Conservation (phyloP, 2,329 filamentous ascomycete species). For the Byssothecium circinans region DNA sequence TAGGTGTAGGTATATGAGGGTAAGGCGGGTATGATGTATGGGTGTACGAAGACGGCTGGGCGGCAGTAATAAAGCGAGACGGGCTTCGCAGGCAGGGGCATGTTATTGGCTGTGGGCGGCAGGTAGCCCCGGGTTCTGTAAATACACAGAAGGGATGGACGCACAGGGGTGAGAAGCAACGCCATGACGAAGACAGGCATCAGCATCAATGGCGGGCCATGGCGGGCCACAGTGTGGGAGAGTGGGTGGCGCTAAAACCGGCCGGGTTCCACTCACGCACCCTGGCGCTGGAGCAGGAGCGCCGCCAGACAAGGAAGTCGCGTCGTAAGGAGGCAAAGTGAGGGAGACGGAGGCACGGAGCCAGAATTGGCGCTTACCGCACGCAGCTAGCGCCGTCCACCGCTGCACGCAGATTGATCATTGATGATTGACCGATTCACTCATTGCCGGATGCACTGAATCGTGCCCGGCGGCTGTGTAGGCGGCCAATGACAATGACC, state of each 20-base stretch:
- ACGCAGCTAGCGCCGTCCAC: conserved; percentile 12
- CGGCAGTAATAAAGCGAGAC: conserved; percentile 36
- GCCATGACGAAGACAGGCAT: conserved; percentile 42
- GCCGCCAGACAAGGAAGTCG: neutral
- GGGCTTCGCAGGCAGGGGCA: conserved; percentile 14
- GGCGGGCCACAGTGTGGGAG: conserved; percentile 3
- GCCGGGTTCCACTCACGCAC: conserved; percentile 25
- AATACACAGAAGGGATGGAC: conserved; percentile 39
- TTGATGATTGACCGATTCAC: conserved; percentile 28
- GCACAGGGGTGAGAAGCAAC: too few species aligned
- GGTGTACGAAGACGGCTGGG: conserved; percentile 36
- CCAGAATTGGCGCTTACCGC: conserved; percentile 18
- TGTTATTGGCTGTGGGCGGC: conserved; percentile 30
- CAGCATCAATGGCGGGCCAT: too few species aligned
- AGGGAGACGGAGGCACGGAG: conserved; percentile 10
- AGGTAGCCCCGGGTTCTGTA: conserved; percentile 35
- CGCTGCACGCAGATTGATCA: too few species aligned
- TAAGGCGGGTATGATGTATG: conserved; percentile 44
- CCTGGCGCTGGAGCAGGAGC: conserved; percentile 21
- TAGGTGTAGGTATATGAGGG: conserved; percentile 18
- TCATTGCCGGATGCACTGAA: conserved; percentile 20
- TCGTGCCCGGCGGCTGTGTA: conserved; percentile 27
- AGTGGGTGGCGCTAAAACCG: conserved; percentile 20
- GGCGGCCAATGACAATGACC: conserved; percentile 26
- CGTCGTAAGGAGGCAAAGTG: neutral